Base-by-base conservation (phyloP, 208 protist genomes). In the Blechomonas ayalai region DNA sequence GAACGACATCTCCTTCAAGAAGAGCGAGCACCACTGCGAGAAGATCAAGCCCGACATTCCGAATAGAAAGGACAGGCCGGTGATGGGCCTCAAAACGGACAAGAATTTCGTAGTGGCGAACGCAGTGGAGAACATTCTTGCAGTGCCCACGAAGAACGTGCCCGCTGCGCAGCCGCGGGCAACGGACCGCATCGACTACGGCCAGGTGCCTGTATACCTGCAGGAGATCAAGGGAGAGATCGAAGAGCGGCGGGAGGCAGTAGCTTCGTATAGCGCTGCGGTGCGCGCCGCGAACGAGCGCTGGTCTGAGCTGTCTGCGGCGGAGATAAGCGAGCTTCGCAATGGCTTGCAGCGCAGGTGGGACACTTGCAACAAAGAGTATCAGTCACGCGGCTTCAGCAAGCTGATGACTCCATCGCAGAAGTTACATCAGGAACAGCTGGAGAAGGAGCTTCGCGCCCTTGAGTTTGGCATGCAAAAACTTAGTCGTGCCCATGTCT, bases 101-200 rank as follows among this genome's bases (percentile, higher is more conserved):
- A 97, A 97, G 62, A 95, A 97, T 48, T 97, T 86, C 55, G 86
- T 97, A 7, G 71, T 96, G 12, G 80, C 82, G 13, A 97, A 97
- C 55, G 91, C 94, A 6, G 94, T 97, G 3, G 92, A 97, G 37
- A 94, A 79, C 52, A 86, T 91, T 49, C 48, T 95, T 54, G 81
- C 83, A 7, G 67, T 91, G 41, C 83, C 88, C 4, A 76, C 73
- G 4, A 95, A 90, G 51, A 58, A 53, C 2, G 70, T 63, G 9
- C 73, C 74, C 5, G 46, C 59, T 7, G 35, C 54, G 43, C 47
- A 72, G 32, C 68, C 66, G 32, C 73, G 69, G 49, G 64, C 75
- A 0, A 78, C 70, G 22, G 76, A 90, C 31, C 65, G 74, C 3
- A 72, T 52, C 31, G 85, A 91, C 62, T 97, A 86, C 67, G 92